A percentile compares a stretch with the other conserved stretches of the same genome.
phyloP scores from a whole-genome alignment of 305 asterid species.

The Salvia sclarea region DNA sequence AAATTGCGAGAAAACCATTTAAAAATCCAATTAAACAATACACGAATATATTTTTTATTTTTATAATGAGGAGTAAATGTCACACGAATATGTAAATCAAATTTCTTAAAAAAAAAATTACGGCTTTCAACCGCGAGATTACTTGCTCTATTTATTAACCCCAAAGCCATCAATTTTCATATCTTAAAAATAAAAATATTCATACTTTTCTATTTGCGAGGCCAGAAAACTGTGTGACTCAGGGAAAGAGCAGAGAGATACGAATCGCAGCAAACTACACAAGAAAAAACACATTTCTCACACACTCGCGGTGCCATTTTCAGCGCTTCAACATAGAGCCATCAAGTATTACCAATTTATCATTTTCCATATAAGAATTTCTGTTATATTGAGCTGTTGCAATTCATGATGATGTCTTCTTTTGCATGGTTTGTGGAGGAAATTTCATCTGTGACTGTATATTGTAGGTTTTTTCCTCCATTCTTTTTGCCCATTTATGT shows the following conservation, averaged over 20 bases:
- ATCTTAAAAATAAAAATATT: too few species aligned
- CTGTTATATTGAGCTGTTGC: constrained; percentile 9
- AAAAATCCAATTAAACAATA: too few species aligned
- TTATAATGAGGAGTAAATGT: too few species aligned
- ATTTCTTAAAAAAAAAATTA: too few species aligned
- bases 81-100: too few species aligned
- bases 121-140: too few species aligned
- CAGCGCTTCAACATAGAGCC: not conserved
- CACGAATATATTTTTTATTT: too few species aligned
- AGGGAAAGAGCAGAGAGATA: constrained; percentile 19
- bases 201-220: not conserved
- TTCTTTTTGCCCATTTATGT: not conserved
- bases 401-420: not conserved
- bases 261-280: not conserved
- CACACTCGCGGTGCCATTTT: not conserved
- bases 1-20: not conserved
- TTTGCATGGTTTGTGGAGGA: constrained; percentile 14
- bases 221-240: constrained; percentile 29
- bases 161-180: too few species aligned
- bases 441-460: not conserved
- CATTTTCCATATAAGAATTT: not conserved
- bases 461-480: not conserved
- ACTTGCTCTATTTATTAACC: too few species aligned
- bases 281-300: constrained; percentile 6
- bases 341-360: not conserved